These are phyloP conservation scores for Collariella sp. DNA, from an alignment of 495 filamentous ascomycete species.

Conservation along the genomic window DNA sequence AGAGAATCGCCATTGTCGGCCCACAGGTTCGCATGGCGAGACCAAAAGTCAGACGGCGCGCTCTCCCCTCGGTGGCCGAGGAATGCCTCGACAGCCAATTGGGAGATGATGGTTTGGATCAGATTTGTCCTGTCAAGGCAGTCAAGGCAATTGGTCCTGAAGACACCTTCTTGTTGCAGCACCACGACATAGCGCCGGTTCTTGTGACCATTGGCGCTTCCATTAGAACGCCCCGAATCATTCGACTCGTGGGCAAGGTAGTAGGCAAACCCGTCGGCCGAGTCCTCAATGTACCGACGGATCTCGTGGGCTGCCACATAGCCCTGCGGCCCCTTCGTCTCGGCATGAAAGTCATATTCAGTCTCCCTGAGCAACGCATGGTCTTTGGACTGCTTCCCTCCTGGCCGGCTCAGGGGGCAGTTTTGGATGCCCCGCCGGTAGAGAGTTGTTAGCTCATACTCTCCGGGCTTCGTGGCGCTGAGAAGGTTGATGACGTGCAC, in stretches of 20 bases:
- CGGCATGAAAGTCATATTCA: conserved; percentile 91
- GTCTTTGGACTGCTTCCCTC: conserved; percentile 41
- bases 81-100: conserved; percentile 80
- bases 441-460: conserved; percentile 67
- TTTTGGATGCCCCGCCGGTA: conserved; percentile 68
- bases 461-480: conserved; percentile 74
- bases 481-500: conserved; percentile 88
- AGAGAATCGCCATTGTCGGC: conserved; percentile 97
- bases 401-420: conserved; percentile 53
- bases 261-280: conserved; percentile 80
- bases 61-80: conserved; percentile 56
- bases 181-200: conserved; percentile 54
- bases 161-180: conserved; percentile 86
- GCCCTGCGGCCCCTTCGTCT: conserved; percentile 76
- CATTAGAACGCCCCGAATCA: conserved; percentile 28
- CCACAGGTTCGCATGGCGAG: conserved; percentile 85
- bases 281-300: conserved; percentile 59
- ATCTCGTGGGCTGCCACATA: conserved; percentile 84
- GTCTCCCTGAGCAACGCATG: conserved; percentile 66
- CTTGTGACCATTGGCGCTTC: conserved; percentile 16
- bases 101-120: conserved; percentile 88
- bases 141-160: conserved; percentile 92
- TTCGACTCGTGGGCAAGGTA: conserved; percentile 69
- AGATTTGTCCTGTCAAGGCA: conserved; percentile 95
- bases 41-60: conserved; percentile 73